phyloP scores from a whole-genome alignment of 768 basidiomycete genomes.

The Psilocybe subaeruginosa region DNA sequence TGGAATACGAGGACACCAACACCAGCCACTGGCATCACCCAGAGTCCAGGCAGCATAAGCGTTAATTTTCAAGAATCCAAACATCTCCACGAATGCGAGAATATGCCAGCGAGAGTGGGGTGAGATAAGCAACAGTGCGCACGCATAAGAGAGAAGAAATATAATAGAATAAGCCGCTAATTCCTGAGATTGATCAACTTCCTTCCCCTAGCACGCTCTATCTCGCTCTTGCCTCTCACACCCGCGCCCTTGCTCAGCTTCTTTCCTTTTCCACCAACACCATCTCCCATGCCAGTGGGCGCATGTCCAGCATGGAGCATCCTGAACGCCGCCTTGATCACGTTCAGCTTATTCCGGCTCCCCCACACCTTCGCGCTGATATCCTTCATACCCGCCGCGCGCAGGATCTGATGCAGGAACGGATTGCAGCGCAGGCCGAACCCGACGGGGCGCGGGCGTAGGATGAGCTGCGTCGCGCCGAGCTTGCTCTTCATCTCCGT shows the following conservation, averaged over 20 bases:
- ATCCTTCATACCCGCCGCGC: constrained; percentile 95
- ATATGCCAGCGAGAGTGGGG: too few relatives aligned
- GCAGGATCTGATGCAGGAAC: constrained; percentile 84
- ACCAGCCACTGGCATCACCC: too few relatives aligned
- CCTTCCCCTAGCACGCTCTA: constrained; percentile 85
- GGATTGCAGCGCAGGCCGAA: constrained; percentile 94
- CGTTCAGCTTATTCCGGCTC: constrained; percentile 82
- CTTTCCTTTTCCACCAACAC: constrained; percentile 72
- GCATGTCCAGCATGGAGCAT: constrained; percentile 86
- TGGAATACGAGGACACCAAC: too few relatives aligned
- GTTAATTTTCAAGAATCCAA: too few relatives aligned
- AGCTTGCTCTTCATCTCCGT: constrained; percentile 86
- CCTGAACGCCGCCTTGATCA: constrained; percentile 83
- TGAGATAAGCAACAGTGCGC: neutral
- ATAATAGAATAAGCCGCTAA: constrained; percentile 23
- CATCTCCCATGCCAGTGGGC: constrained; percentile 82
- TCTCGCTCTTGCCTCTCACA: constrained; percentile 64
- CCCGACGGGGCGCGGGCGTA: constrained; percentile 85
- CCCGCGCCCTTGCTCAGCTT: constrained; percentile 79
- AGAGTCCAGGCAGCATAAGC: too few relatives aligned
- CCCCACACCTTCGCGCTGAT: constrained; percentile 95
- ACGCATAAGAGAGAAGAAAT: neutral
- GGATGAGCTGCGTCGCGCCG: constrained; percentile 77
- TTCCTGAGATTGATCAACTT: constrained; percentile 71
- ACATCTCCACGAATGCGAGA: too few relatives aligned